Conservation (phyloP, 2,329 filamentous ascomycete genomes). For the Chalara sp. region DNA sequence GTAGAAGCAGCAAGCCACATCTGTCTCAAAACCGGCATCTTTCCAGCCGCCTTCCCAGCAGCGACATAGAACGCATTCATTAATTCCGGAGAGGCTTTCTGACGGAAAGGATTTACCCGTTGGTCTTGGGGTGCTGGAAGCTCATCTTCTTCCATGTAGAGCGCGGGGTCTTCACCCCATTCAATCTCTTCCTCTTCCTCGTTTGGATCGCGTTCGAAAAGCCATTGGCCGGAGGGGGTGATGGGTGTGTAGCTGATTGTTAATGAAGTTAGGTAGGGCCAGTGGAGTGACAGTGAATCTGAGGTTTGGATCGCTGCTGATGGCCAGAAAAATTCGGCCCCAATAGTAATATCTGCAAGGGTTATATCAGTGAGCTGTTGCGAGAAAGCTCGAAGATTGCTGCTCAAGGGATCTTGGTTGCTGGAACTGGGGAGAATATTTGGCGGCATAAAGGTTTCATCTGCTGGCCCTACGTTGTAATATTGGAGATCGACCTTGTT, state of each 20-base stretch:
- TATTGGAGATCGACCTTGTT: not conserved
- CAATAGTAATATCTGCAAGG: not conserved
- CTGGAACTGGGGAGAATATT: not conserved
- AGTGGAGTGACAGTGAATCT: not conserved
- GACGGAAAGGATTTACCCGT: not conserved
- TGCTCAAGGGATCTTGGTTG: slow-evolving; percentile 3
- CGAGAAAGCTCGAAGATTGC: slow-evolving; percentile 1
- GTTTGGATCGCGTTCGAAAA: slow-evolving; percentile 4
- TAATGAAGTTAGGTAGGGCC: slow-evolving; percentile 2
- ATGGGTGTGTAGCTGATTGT: slow-evolving; percentile 1
- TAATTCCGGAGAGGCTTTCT: not conserved
- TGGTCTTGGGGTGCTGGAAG: slow-evolving; percentile 3
- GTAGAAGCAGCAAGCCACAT: slow-evolving; percentile 1
- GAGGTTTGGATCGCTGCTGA: not conserved
- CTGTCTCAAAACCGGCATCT: slow-evolving; percentile 4
- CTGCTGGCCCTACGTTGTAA: not conserved
- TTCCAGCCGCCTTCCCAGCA: not conserved
- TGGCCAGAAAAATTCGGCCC: slow-evolving; percentile 3
- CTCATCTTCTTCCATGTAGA: slow-evolving; percentile 2
- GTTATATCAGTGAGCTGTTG: not conserved
- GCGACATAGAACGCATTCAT: slow-evolving; percentile 4
- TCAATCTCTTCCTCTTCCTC: slow-evolving; percentile 3
- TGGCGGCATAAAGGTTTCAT: slow-evolving; percentile 3
- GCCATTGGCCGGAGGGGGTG: slow-evolving; percentile 4
- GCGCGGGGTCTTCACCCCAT: not conserved